These are phyloP conservation scores for Penicillium griseofulvum DNA, from an alignment of 2,329 filamentous ascomycete species.

Conservation along the genomic window DNA sequence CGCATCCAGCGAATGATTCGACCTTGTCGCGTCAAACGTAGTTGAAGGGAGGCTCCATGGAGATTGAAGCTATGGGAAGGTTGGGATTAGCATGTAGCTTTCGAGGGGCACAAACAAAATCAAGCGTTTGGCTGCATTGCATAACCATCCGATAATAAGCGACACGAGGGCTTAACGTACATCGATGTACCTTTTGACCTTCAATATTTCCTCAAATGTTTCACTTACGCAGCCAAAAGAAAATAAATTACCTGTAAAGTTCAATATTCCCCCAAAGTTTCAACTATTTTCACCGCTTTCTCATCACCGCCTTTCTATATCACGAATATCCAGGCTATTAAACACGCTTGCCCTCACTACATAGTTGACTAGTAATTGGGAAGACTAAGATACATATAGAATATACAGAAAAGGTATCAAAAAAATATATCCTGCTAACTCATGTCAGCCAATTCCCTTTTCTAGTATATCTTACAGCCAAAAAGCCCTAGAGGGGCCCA, in stretches of 20 bases:
- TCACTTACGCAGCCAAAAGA: not conserved
- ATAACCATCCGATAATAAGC: conserved; percentile 17
- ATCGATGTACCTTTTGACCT: not conserved
- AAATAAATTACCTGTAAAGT: conserved; percentile 5
- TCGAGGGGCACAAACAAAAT: conserved; percentile 4
- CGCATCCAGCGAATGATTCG: not conserved
- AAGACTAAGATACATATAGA: not conserved
- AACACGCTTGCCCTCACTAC: not conserved
- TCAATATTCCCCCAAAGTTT: not conserved
- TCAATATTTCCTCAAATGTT: not conserved
- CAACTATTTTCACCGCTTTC: not conserved
- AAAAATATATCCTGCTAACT: too few species aligned
- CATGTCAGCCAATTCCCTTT: not conserved
- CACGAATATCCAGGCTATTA: not conserved
- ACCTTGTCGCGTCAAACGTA: conserved; percentile 6
- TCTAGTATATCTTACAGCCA: not conserved
- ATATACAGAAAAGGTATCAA: not conserved
- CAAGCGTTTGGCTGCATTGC: not conserved
- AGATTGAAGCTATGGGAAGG: not conserved
- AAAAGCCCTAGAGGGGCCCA: not conserved
- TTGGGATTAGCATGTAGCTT: conserved; percentile 1
- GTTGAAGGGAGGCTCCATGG: conserved; percentile 1
- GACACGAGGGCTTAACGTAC: not conserved
- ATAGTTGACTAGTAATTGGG: not conserved
- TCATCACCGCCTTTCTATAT: not conserved